Percentiles rank a stretch among this genome's conserved stretches.
Conservation (phyloP, 75 land plant species). For the Gnetum montanum region DNA sequence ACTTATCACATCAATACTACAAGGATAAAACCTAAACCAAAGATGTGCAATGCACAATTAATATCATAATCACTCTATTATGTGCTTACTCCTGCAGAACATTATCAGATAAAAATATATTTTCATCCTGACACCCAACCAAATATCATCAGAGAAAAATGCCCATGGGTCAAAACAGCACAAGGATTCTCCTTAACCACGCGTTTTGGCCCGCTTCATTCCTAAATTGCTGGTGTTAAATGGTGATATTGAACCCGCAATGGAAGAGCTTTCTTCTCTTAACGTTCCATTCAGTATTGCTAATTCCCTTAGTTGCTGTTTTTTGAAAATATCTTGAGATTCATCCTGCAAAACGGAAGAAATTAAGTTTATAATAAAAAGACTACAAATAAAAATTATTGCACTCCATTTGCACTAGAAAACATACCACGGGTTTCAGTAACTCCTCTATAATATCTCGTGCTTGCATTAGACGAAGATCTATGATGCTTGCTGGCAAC, state of each 20-base stretch:
- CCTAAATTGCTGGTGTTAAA: constrained; percentile 75
- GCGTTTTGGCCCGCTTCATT: constrained; percentile 91
- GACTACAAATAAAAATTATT: not conserved
- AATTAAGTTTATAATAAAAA: not conserved
- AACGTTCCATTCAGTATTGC: constrained; percentile 92
- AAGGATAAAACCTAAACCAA: not conserved
- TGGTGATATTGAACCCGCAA: constrained; percentile 81
- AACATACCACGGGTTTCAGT: constrained; percentile 69
- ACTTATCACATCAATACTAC: constrained; percentile 2
- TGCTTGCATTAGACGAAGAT: constrained; percentile 77
- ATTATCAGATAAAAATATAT: constrained; percentile 3
- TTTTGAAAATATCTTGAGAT: constrained; percentile 80
- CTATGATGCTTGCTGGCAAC: constrained; percentile 77
- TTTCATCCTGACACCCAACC: not conserved
- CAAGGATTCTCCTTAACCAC: constrained; percentile 29
- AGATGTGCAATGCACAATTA: not conserved
- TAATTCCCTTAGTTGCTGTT: constrained; percentile 86
- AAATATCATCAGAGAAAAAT: not conserved
- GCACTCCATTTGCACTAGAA: not conserved
- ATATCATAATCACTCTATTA: not conserved
- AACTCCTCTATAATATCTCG: constrained; percentile 72
- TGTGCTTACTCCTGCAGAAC: not conserved
- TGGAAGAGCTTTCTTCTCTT: constrained; percentile 74
- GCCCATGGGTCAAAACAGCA: not conserved
- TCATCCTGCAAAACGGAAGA: constrained; percentile 53